Base-by-base conservation (phyloP, 768 basidiomycete species). In the Tulasnella sp. region DNA sequence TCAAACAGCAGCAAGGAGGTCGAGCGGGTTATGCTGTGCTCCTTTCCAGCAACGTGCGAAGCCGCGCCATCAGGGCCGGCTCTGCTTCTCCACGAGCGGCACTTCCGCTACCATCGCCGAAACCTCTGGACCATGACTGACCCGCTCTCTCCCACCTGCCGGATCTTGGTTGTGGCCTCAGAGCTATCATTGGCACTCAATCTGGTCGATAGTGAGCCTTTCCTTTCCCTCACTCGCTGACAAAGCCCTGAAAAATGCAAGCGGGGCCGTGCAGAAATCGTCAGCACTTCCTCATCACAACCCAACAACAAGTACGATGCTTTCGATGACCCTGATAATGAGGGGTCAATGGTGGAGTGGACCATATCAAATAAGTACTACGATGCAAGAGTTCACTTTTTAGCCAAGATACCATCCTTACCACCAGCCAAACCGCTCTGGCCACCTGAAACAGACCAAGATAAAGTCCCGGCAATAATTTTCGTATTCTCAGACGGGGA, bases 291-390 rank as follows among this genome's bases (percentile, higher is more conserved):
- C 40, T 38, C 52, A 36, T 21, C 52, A 58, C 39, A 36, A 68
- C 36, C 76, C 48, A 77, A 34, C 48, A 74, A 46, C 39, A 40
- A 74, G n/a, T 58, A 40, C 31, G 76, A 77, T 10, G 27, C 77
- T 4, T 38, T 74, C 12, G 75, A 72, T 36, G 62, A 80, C 14
- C 72, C 58, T 56, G 68, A 80, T 24, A 71, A 46, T 12, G 80
- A 79, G 19, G 77, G 58, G 16, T 39, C 42, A 21, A 80, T 74
- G 38, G 85, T 93, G 42, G 91, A 92, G 14, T 95, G 93, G 93
- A 92, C 89, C 58, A 92, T 95, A 80, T 85, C 85, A 75, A 95
- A 95, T 86, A 92, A 90, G 84, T 96, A 96, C 85, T 96, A 95
- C 85, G 89, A 89, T 19, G 94, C 94, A 1, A 87, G 89, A 80